Base-by-base conservation (phyloP, 1,284 basidiomycete species). In the Cerrena zonata region DNA sequence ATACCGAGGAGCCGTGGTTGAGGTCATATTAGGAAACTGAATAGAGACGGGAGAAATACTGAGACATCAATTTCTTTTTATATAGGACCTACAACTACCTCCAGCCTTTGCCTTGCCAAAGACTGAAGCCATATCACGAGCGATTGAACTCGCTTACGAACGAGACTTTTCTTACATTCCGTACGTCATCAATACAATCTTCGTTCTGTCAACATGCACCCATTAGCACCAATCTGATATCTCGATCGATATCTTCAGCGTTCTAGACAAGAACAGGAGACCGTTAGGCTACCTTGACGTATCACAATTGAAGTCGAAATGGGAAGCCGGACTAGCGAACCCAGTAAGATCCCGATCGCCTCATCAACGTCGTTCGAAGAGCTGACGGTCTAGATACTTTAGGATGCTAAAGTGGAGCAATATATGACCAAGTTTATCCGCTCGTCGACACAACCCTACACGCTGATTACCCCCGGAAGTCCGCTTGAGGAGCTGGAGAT, bases 111-210 rank as follows among this genome's bases (percentile, higher is more conserved):
- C 86, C n/a, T 73, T 94, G 2, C 85, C 87, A 5, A 70, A 76
- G 7, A 76, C 76, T 53, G 89, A 90, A 58, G 76, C 78, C 19
- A 82, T 93, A 50, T 77, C 78, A 7, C 74, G 79, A 25, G 91
- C 89, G 1, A 79, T 94, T 39, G 89, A 91, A 59, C 77, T 87
- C 27, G 91, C 91, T 0, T 94, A 92, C 61, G 91, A 94, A 58
- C 80, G 90, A 40, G 91, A 94, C 64, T 94, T 93, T 68, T 91
- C 91, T 23, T 84, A 92, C 61, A 86, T 94, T 51, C 91, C 91
- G 91, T 94, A 59, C 62, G 75, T 69, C 39, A 22, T n/a, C n/a
- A n/a, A n/a, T 43, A n/a, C 12, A 23, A 19, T 34, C 10, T 42
- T 13, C 30, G 11, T 11, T 11, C 5, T 39, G 4, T 39, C 13